Base-by-base conservation (phyloP, 1,284 basidiomycete genomes). In the Ustilago hordei region DNA sequence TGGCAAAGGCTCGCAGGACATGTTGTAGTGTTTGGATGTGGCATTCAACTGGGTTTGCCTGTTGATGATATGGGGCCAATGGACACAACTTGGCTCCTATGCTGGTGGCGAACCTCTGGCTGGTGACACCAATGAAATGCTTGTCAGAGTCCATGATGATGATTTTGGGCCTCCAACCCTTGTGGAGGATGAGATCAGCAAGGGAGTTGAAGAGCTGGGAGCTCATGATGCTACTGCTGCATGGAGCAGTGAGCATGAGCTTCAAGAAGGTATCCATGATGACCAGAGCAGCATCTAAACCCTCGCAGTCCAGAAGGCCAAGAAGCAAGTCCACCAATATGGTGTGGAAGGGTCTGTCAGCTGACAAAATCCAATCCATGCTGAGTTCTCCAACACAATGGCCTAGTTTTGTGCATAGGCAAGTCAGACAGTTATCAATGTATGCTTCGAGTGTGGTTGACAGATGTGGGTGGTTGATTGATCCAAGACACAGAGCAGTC, bases 21-120 rank as follows among this genome's bases (percentile, higher is more conserved):
- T 34, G 12, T 4, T 57, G 17, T 8, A 57, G 55, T 12, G 9
- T 54, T 19, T 54, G 23, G 2, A 23, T 58, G 17, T 47, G 56
- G 8, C 5, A 12, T 32, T 58, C 56, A 9, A 47, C 56, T 31
- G 31, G 56, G 56, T 58, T 48, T 4, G 31, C 56, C 8, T 55
- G 54, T 15, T 55, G 54, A 17, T 55, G 54, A 19, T 55, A 55
- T 4, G 54, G 54, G 1, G 54, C 36, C 0, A 36, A 55, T 9
- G 54, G 54, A 2, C 28, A 36, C 19, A 54, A 31, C n/a, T 12
- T 6, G 1, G 52, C 31, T 1, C 52, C 8, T 11, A 54, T 35
- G 11, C 7, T 11, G 1, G 7, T 12, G 1, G 8, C 52, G 7
- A 54, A 54, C 12, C 15, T 8, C n/a, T 54, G 31, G n/a, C 52